Conservation (phyloP, 2,329 filamentous ascomycete genomes). For the Colletotrichum lupini region DNA sequence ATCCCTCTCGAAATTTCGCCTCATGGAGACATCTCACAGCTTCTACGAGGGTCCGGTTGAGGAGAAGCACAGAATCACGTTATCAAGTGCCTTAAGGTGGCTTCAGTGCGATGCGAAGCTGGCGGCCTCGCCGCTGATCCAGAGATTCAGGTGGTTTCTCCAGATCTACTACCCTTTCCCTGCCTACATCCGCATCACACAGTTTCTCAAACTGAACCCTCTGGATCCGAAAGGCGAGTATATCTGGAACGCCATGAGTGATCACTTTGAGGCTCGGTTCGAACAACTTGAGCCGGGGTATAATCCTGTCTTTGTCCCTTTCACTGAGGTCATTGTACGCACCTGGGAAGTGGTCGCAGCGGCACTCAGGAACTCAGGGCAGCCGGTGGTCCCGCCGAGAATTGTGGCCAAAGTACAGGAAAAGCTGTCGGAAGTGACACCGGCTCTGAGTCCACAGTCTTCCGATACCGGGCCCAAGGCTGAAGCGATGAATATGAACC, state of each 20-base stretch:
- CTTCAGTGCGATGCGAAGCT: not conserved
- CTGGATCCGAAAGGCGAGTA: slow-evolving; percentile 45
- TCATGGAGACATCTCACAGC: not conserved
- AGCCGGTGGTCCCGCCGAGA: not conserved
- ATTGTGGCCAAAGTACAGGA: not conserved
- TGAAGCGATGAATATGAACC: not conserved
- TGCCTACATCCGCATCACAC: slow-evolving; percentile 50
- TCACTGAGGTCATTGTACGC: not conserved
- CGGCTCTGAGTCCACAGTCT: not conserved
- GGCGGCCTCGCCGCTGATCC: slow-evolving; percentile 23
- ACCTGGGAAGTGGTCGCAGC: not conserved
- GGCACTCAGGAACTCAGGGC: not conserved
- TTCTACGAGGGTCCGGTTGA: not conserved
- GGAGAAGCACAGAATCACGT: not conserved
- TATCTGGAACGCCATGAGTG: slow-evolving; percentile 47
- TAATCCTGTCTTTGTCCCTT: not conserved
- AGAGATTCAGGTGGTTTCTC: slow-evolving; percentile 52
- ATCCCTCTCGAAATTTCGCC: not conserved
- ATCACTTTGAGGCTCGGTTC: slow-evolving; percentile 38
- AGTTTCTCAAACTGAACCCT: not conserved
- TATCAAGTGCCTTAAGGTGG: not conserved
- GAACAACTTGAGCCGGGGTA: not conserved
- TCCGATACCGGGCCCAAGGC: not conserved
- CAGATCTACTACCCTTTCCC: slow-evolving; percentile 52
- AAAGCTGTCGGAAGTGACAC: not conserved